Evolutionary conservation across 768 basidiomycete genomes (phyloP).

Genomic region (Hygrocybe punicea): DNA sequence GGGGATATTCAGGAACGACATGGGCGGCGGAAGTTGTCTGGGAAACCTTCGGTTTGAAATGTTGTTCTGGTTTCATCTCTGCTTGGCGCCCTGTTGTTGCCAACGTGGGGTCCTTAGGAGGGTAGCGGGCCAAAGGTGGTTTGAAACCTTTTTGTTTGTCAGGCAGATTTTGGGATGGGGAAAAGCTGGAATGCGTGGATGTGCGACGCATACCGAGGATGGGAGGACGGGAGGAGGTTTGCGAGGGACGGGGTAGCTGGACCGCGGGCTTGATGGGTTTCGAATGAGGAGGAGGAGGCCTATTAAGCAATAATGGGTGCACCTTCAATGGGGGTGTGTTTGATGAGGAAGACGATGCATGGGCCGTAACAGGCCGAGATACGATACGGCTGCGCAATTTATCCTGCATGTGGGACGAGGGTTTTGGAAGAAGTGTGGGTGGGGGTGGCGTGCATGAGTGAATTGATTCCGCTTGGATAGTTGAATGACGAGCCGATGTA

Average conservation of each 20-base stretch:
- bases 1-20: neutral
- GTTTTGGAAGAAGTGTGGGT: slow-evolving; percentile 14
- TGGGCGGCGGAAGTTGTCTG: neutral
- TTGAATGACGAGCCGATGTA: neutral
- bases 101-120: slow-evolving; percentile 2
- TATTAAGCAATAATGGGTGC: neutral
- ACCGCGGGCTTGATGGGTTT: neutral
- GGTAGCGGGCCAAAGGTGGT: slow-evolving; percentile 29
- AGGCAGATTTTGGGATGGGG: slow-evolving; percentile 17
- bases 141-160: slow-evolving; percentile 37
- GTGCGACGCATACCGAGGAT: slow-evolving; percentile 41
- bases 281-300: neutral
- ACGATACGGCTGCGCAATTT: slow-evolving; percentile 3
- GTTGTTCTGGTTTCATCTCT: neutral
- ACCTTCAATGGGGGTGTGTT: slow-evolving; percentile 5
- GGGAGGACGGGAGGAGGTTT: slow-evolving; percentile 28
- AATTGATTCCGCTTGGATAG: neutral
- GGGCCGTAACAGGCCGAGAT: neutral
- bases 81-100: neutral
- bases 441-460: slow-evolving; percentile 17
- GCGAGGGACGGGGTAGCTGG: slow-evolving; percentile 15
- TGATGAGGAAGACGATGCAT: slow-evolving; percentile 5
- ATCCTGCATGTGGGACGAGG: slow-evolving; percentile 13
- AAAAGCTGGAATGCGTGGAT: slow-evolving; percentile 18
- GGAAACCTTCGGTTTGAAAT: neutral